These are phyloP conservation scores for Phoma sp. DNA, from an alignment of 2,329 filamentous ascomycete genomes.

Conservation along the genomic window DNA sequence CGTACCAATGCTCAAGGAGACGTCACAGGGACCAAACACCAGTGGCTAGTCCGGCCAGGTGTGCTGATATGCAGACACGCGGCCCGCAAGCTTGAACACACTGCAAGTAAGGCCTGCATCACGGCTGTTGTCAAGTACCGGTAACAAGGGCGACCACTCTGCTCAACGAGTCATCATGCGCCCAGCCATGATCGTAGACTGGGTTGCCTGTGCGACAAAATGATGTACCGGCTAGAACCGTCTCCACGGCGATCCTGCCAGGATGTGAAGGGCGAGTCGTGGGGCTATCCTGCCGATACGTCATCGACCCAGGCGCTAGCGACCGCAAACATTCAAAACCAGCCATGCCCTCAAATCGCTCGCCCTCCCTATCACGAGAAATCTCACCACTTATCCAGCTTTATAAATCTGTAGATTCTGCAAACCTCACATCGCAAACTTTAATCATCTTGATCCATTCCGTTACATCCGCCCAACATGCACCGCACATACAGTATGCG, in stretches of 20 bases:
- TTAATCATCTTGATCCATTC: not conserved
- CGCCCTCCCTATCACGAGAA: constrained; percentile 8
- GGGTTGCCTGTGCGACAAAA: constrained; percentile 16
- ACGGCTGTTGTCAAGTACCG: constrained; percentile 3
- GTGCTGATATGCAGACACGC: not conserved
- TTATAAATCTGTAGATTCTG: not conserved
- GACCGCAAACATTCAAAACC: constrained; percentile 21
- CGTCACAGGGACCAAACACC: constrained; percentile 13
- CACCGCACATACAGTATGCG: constrained; percentile 91
- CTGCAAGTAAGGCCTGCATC: not conserved
- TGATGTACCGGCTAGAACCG: constrained; percentile 20
- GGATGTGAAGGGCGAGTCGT: constrained; percentile 9
- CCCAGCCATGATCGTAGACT: constrained; percentile 16
- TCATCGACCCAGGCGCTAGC: constrained; percentile 15
- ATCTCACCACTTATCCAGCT: not conserved
- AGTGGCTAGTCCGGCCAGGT: not conserved
- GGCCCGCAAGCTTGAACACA: not conserved
- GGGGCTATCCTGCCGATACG: constrained; percentile 10
- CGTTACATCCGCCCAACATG: constrained; percentile 61
- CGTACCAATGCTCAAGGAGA: not conserved
- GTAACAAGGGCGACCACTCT: not conserved
- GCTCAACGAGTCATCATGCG: not conserved
- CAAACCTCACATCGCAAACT: not conserved
- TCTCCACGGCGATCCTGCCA: constrained; percentile 17
- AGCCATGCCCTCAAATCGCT: constrained; percentile 15